phyloP scores from a whole-genome alignment of 2,329 filamentous ascomycete species.

The Aphanoascus verrucosus region DNA sequence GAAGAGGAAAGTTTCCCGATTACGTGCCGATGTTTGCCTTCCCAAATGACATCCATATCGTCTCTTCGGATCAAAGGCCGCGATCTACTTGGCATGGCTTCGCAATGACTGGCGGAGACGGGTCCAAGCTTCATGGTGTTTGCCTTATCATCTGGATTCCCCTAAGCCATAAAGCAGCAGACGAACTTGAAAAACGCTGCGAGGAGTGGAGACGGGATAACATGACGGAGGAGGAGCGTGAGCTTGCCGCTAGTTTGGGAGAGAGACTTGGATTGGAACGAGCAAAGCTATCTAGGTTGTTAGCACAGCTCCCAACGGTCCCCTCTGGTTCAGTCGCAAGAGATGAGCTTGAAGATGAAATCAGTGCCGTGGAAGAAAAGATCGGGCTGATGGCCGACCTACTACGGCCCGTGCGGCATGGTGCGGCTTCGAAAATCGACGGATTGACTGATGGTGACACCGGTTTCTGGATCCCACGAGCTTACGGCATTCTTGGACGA shows the following conservation, averaged over 20 bases:
- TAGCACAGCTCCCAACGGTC: conserved; percentile 70
- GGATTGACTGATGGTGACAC: conserved; percentile 91
- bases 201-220: conserved; percentile 82
- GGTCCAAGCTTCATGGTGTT: conserved; percentile 82
- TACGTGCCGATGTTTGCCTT: conserved; percentile 99
- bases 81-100: conserved; percentile 98
- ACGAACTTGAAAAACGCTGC: conserved; percentile 61
- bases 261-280: conserved; percentile 78
- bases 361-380: conserved; percentile 92
- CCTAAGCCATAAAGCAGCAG: conserved; percentile 67
- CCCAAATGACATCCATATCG: conserved; percentile 93
- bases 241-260: conserved; percentile 82
- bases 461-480: conserved; percentile 87
- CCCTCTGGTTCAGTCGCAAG: conserved; percentile 70
- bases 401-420: conserved; percentile 80
- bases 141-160: conserved; percentile 90
- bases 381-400: conserved; percentile 95
- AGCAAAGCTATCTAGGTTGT: conserved; percentile 76
- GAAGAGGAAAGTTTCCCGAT: conserved; percentile 81
- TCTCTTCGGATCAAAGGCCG: conserved; percentile 86
- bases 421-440: conserved; percentile 92
- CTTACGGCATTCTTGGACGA: conserved; percentile 82
- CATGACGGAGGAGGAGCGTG: conserved; percentile 96
- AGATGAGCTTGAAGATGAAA: conserved; percentile 82
- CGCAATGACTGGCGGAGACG: conserved; percentile 90